Percentiles rank a stretch among this genome's conserved stretches.
Evolutionary conservation across 1,284 basidiomycete species (phyloP).

Genomic region (Cryptococcus deneoformans): DNA sequence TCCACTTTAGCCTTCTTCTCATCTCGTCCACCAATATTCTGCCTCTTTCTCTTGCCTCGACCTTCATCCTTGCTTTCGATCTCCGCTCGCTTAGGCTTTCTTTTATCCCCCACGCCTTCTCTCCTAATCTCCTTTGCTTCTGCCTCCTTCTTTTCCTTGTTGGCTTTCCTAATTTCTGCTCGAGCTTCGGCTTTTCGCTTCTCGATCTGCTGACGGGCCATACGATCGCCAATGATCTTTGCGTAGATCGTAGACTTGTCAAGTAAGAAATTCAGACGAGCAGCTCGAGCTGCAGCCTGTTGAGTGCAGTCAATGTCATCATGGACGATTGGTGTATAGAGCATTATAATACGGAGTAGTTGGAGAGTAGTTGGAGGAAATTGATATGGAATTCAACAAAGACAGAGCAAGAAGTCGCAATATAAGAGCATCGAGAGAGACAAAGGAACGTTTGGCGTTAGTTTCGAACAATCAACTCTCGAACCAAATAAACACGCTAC

Average conservation of each 20-base stretch:
- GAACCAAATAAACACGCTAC: slow-evolving; percentile 1
- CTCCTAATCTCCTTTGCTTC: not conserved
- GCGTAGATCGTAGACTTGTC: slow-evolving; percentile 49
- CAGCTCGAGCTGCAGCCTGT: slow-evolving; percentile 35
- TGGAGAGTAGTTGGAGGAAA: not conserved
- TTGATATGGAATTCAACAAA: not conserved
- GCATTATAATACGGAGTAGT: not conserved
- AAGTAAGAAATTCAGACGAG: slow-evolving; percentile 38
- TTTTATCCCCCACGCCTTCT: slow-evolving; percentile 10
- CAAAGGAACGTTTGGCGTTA: slow-evolving; percentile 16
- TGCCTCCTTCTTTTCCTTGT: slow-evolving; percentile 43
- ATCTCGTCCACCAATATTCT: slow-evolving; percentile 14
- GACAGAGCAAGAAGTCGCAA: slow-evolving; percentile 1
- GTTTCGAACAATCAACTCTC: slow-evolving; percentile 1
- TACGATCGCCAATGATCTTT: slow-evolving; percentile 49
- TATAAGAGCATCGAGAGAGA: slow-evolving; percentile 3
- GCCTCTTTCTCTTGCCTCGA: slow-evolving; percentile 25
- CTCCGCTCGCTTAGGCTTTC: slow-evolving; percentile 8
- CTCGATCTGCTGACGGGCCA: slow-evolving; percentile 49
- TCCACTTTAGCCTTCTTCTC: slow-evolving; percentile 24
- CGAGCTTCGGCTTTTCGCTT: slow-evolving; percentile 40
- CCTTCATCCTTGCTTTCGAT: slow-evolving; percentile 14
- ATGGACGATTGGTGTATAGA: not conserved
- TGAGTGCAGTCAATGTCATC: slow-evolving; percentile 2
- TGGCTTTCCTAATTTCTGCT: slow-evolving; percentile 39